Conservation (phyloP, 2,329 filamentous ascomycete species). For the Nemania abortiva region DNA sequence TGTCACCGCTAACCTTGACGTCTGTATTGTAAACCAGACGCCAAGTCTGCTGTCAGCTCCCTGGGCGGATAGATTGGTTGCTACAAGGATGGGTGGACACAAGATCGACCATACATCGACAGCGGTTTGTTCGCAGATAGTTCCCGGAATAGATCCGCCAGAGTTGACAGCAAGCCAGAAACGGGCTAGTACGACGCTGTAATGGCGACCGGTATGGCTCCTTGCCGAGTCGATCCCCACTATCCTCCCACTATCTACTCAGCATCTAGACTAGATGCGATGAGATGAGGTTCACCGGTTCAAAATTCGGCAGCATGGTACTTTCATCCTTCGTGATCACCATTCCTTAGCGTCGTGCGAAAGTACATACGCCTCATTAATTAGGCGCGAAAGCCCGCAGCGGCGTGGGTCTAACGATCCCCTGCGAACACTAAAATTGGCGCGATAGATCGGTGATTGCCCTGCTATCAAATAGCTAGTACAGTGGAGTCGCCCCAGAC, state of each 20-base stretch:
- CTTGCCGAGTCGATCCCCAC: background rate
- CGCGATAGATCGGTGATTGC: background rate
- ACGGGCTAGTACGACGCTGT: background rate
- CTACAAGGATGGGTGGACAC: background rate
- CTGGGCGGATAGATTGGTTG: background rate
- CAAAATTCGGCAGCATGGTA: background rate
- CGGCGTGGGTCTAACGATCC: background rate
- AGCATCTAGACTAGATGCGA: background rate
- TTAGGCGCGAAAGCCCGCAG: background rate
- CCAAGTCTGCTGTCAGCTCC: background rate
- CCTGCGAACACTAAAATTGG: background rate
- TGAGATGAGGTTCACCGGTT: background rate
- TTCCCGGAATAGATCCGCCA: conserved; percentile 19
- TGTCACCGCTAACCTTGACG: too few relatives aligned
- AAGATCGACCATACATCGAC: background rate
- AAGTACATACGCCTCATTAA: background rate
- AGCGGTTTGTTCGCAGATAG: background rate
- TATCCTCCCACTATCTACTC: too few relatives aligned
- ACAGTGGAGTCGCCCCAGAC: background rate
- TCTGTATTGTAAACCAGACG: background rate
- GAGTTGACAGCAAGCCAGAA: background rate
- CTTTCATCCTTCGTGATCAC: too few relatives aligned
- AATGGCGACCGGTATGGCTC: background rate
- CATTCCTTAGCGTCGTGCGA: background rate
- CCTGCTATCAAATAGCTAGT: too few relatives aligned